A percentile compares a stretch with the other conserved stretches of the same genome.
These are phyloP conservation scores for Camellia sinensis DNA, from an alignment of 148 eudicot species.

Conservation along the genomic window DNA sequence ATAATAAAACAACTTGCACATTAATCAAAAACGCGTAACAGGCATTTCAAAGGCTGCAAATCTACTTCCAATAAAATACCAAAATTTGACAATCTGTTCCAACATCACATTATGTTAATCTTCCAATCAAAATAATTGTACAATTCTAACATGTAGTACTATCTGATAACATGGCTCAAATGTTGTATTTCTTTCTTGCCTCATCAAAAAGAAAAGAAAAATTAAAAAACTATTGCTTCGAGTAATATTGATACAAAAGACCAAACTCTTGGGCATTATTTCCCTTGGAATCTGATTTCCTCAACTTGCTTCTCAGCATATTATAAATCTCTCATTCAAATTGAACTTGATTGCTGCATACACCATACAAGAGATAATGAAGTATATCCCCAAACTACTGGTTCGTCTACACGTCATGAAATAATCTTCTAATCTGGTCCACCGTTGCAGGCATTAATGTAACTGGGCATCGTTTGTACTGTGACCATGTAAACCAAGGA, in stretches of 20 bases:
- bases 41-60: too few species aligned
- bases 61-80: too few species aligned
- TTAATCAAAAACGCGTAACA: too few species aligned
- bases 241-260: not conserved
- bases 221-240: not conserved
- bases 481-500: slow-evolving; percentile 17
- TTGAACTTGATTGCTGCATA: not conserved
- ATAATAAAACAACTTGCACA: too few species aligned
- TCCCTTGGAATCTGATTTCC: not conserved
- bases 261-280: not conserved
- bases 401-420: slow-evolving; percentile 74
- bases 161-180: not conserved
- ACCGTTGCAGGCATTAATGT: slow-evolving; percentile 71
- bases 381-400: not conserved
- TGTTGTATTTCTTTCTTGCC: not conserved
- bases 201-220: not conserved
- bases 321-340: too few species aligned
- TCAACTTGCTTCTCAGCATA: too few species aligned
- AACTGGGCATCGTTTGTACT: slow-evolving; percentile 92
- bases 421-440: slow-evolving; percentile 87
- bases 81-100: not conserved
- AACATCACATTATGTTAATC: not conserved
- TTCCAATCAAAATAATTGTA: not conserved
- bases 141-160: not conserved
- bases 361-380: too few species aligned